Conservation (phyloP, 768 basidiomycete genomes). For the Tulasnella sp. region DNA sequence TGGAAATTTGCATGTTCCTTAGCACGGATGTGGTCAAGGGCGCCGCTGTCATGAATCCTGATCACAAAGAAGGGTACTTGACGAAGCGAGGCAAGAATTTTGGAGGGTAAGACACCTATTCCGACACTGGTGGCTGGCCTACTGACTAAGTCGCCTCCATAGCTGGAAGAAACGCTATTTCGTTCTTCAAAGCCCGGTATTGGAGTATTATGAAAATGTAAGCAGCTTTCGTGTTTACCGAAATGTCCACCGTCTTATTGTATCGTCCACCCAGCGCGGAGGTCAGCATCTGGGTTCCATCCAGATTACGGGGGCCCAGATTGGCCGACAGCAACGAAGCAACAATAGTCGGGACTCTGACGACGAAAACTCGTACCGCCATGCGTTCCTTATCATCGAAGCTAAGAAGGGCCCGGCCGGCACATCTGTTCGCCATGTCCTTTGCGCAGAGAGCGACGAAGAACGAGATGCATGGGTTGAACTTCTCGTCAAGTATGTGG, state of each 20-base stretch:
- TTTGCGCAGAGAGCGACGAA: constrained; percentile 93
- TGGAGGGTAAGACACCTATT: constrained; percentile 53
- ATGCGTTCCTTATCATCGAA: constrained; percentile 96
- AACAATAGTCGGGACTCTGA: constrained; percentile 50
- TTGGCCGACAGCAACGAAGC: constrained; percentile 84
- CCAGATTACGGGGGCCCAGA: constrained; percentile 84
- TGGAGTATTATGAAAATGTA: constrained; percentile 95
- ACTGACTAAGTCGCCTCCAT: background rate
- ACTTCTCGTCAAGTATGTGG: constrained; percentile 82
- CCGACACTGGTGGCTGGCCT: background rate
- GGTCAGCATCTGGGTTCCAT: constrained; percentile 91
- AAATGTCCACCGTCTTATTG: constrained; percentile 11
- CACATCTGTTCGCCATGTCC: constrained; percentile 75
- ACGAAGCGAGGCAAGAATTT: constrained; percentile 97
- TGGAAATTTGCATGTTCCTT: constrained; percentile 87
- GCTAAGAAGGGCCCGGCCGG: constrained; percentile 68
- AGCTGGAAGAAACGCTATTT: constrained; percentile 92
- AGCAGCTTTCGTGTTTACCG: constrained; percentile 39
- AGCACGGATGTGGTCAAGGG: constrained; percentile 77
- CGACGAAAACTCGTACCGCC: constrained; percentile 91
- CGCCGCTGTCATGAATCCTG: constrained; percentile 70
- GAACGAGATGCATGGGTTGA: constrained; percentile 95
- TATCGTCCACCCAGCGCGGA: constrained; percentile 53
- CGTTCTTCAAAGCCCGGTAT: constrained; percentile 80
- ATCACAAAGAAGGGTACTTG: constrained; percentile 91